phyloP scores from a whole-genome alignment of 2,329 filamentous ascomycete species.

The Hypoxylon sp. region DNA sequence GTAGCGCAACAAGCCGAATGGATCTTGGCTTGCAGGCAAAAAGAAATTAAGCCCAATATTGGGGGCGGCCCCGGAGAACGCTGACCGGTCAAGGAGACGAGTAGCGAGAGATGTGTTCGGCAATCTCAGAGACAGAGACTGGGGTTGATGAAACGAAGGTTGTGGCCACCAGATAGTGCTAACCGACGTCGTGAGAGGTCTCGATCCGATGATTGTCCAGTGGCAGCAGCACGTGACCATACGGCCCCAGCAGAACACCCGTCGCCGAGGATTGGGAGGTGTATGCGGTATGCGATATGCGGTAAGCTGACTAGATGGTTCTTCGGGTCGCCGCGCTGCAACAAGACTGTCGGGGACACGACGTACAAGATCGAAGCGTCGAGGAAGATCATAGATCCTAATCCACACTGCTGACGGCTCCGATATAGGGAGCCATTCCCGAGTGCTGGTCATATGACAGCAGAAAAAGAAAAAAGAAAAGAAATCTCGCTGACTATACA shows the following conservation, averaged over 20 bases:
- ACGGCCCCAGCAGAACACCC: constrained; percentile 10
- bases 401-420: constrained; percentile 11
- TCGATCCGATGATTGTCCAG: constrained; percentile 30
- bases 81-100: constrained; percentile 21
- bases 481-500: constrained; percentile 21
- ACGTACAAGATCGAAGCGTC: constrained; percentile 8
- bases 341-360: constrained; percentile 5
- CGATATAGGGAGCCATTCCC: constrained; percentile 21
- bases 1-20: constrained; percentile 16
- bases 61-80: not conserved
- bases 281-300: constrained; percentile 22
- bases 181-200: constrained; percentile 24
- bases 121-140: constrained; percentile 16
- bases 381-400: constrained; percentile 10
- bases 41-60: constrained; percentile 21
- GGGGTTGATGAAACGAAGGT: constrained; percentile 14
- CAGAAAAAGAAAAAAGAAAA: no score
- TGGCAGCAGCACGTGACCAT: constrained; percentile 27
- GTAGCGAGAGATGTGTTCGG: constrained; percentile 2
- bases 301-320: constrained; percentile 37
- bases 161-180: constrained; percentile 15
- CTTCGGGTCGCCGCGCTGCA: constrained; percentile 27
- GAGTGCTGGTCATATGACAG: constrained; percentile 26
- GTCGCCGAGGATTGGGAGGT: constrained; percentile 21
- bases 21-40: constrained; percentile 19